Evolutionary conservation across 192 early-diverging fungal genomes (phyloP).

Genomic region (Linnemannia schmuckeri): DNA sequence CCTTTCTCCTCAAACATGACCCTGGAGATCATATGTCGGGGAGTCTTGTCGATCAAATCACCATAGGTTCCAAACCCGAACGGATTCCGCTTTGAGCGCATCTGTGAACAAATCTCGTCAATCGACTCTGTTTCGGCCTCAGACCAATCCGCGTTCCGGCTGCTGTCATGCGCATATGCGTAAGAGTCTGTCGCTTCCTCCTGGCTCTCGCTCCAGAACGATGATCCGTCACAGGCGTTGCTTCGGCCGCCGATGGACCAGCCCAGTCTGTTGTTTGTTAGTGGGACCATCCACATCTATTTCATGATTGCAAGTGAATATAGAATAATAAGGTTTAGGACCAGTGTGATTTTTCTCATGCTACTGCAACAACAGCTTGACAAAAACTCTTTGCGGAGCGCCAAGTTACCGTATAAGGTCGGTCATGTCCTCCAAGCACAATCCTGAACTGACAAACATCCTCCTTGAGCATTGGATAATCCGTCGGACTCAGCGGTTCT

Average conservation of each 20-base stretch:
- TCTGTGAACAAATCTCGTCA: constrained; percentile 43
- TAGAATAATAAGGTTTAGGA: not conserved
- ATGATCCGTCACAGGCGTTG: constrained; percentile 18
- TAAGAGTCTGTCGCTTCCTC: constrained; percentile 34
- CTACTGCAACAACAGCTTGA: not conserved
- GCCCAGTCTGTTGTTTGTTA: constrained; percentile 39
- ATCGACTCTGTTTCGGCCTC: constrained; percentile 46
- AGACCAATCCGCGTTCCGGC: constrained; percentile 38
- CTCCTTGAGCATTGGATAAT: constrained; percentile 47
- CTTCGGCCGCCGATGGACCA: constrained; percentile 50
- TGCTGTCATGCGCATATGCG: constrained; percentile 10
- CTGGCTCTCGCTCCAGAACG: constrained; percentile 44
- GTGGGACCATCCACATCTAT: constrained; percentile 53
- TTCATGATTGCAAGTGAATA: not conserved
- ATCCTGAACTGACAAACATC: constrained; percentile 56
- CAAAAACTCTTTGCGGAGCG: no score
- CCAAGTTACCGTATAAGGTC: constrained; percentile 41
- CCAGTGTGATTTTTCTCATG: not conserved
- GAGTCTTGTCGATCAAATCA: constrained; percentile 44
- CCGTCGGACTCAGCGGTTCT: constrained; percentile 19
- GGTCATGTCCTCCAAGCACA: constrained; percentile 42
- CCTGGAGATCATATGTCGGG: constrained; percentile 27
- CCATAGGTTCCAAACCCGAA: constrained; percentile 51
- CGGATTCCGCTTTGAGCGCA: constrained; percentile 31
- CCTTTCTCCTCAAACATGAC: constrained; percentile 54